Conservation (phyloP, 1,284 basidiomycete species). For the Cryptococcus floricola region DNA sequence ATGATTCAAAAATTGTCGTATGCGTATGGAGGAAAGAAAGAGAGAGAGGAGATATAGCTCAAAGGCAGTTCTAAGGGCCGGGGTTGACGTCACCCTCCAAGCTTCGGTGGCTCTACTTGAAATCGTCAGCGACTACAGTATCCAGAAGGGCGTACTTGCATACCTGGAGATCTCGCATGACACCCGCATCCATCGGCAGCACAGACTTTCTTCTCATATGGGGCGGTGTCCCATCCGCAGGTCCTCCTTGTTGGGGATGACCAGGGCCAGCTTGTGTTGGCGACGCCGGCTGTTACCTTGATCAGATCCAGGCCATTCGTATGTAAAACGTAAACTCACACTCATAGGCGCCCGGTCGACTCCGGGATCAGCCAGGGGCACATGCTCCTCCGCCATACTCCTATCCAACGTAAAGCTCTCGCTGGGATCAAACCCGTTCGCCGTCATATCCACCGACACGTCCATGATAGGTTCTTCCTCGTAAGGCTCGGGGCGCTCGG, state of each 20-base stretch:
- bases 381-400: constrained; percentile 69
- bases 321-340: constrained; percentile 23
- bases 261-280: constrained; percentile 21
- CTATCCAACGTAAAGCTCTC: constrained; percentile 65
- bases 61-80: neutral
- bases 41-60: no score
- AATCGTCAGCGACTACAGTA: neutral
- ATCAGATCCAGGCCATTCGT: neutral
- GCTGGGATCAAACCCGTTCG: constrained; percentile 72
- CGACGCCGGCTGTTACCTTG: constrained; percentile 14
- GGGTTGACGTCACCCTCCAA: neutral
- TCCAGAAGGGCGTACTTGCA: constrained; percentile 41
- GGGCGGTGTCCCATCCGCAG: constrained; percentile 8
- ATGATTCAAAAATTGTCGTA: no score
- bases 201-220: constrained; percentile 39
- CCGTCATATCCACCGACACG: constrained; percentile 78
- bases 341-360: constrained; percentile 55
- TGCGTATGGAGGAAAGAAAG: no score
- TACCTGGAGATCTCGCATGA: constrained; percentile 83
- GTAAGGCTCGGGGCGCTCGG: constrained; percentile 60
- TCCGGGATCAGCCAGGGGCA: constrained; percentile 83
- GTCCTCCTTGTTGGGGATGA: constrained; percentile 5
- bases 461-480: constrained; percentile 81
- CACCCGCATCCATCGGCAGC: constrained; percentile 72
- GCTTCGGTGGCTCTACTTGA: constrained; percentile 1